Evolutionary conservation across 257 asterid genomes (phyloP).

Genomic region (Paulownia fortunei): DNA sequence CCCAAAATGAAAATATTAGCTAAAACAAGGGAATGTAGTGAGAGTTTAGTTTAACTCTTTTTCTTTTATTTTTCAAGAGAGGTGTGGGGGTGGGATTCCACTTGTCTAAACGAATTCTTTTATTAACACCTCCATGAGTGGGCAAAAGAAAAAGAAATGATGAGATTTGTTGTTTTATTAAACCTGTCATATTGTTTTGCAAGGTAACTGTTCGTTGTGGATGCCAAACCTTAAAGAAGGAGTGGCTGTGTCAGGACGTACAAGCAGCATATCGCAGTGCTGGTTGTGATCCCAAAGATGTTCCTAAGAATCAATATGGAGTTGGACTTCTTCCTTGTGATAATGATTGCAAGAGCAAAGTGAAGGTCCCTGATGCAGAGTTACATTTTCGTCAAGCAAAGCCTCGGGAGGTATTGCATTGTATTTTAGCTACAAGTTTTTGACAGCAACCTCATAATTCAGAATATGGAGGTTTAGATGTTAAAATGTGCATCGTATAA

Average conservation of each 20-base stretch:
- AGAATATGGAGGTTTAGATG: neutral
- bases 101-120: neutral
- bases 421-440: neutral
- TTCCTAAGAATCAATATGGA: slow-evolving; percentile 73
- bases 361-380: slow-evolving; percentile 61
- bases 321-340: slow-evolving; percentile 81
- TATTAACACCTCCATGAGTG: neutral
- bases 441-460: neutral
- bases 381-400: slow-evolving; percentile 72
- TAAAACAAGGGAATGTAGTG: neutral
- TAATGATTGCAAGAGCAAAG: slow-evolving; percentile 66
- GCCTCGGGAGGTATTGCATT: slow-evolving; percentile 59
- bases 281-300: slow-evolving; percentile 71
- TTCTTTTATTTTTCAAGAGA: neutral
- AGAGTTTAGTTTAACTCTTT: neutral
- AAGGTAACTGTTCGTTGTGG: slow-evolving; percentile 81
- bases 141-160: neutral
- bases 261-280: slow-evolving; percentile 61
- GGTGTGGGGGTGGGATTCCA: neutral
- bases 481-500: neutral
- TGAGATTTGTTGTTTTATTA: neutral
- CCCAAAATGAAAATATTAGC: neutral
- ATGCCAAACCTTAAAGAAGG: slow-evolving; percentile 84
- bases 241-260: slow-evolving; percentile 82
- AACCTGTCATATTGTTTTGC: slow-evolving; percentile 27